Conservation (phyloP, 2,329 filamentous ascomycete genomes). For the Ophiocordyceps camponoti-floridani region DNA sequence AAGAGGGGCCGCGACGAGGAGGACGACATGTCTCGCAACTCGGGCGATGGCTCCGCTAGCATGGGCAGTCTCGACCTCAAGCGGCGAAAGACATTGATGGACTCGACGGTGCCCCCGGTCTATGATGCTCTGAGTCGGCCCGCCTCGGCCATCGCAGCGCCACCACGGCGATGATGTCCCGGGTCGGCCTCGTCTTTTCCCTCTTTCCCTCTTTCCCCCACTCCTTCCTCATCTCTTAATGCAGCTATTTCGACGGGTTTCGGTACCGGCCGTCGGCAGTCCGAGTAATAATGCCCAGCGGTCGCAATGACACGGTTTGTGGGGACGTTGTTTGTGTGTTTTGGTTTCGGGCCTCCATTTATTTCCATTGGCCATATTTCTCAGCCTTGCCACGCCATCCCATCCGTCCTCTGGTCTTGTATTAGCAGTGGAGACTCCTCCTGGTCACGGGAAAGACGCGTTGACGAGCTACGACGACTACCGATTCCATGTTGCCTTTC, state of each 20-base stretch:
- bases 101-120: slow-evolving; percentile 32
- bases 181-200: not conserved
- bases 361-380: not conserved
- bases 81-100: slow-evolving; percentile 61
- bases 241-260: not conserved
- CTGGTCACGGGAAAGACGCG: slow-evolving; percentile 6
- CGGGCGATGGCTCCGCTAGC: slow-evolving; percentile 24
- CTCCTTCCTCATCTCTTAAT: not conserved
- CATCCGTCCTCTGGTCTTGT: slow-evolving; percentile 8
- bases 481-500: slow-evolving; percentile 14
- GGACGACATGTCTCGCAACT: slow-evolving; percentile 39
- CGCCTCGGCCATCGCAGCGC: slow-evolving; percentile 23
- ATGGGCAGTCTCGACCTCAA: slow-evolving; percentile 45
- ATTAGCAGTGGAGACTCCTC: slow-evolving; percentile 10
- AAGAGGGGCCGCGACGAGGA: slow-evolving; percentile 40
- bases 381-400: not conserved
- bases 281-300: slow-evolving; percentile 1
- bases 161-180: slow-evolving; percentile 17
- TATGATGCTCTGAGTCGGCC: slow-evolving; percentile 33
- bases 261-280: not conserved
- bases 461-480: slow-evolving; percentile 18
- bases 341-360: not conserved
- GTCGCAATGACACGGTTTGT: slow-evolving; percentile 2
- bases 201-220: not conserved
- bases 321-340: slow-evolving; percentile 4